Percentiles rank a stretch among this genome's conserved stretches.
Conservation (phyloP, 1,284 basidiomycete species). For the Rhodotorula sp. region DNA sequence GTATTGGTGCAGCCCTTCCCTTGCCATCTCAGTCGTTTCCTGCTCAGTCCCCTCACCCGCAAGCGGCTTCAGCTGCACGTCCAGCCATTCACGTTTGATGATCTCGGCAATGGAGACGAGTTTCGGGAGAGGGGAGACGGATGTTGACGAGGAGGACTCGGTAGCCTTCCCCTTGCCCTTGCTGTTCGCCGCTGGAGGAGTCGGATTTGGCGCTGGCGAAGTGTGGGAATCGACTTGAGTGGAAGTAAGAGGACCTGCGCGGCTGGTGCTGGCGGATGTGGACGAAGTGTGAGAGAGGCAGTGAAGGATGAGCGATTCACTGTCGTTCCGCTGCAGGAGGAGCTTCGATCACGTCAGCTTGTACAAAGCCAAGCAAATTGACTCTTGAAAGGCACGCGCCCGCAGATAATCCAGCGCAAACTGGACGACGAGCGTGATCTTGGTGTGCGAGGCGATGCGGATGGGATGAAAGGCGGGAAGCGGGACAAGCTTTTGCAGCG, state of each 20-base stretch:
- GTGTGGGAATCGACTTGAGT: background rate
- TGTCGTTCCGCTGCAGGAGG: background rate
- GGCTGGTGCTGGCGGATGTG: background rate
- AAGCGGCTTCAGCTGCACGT: background rate
- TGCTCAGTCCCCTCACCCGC: background rate
- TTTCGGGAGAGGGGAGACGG: constrained; percentile 17
- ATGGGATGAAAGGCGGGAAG: background rate
- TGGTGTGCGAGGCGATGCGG: constrained; percentile 6
- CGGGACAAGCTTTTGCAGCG: background rate
- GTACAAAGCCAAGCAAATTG: background rate
- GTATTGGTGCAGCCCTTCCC: constrained; percentile 23
- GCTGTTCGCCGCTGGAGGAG: background rate
- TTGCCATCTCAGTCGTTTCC: background rate
- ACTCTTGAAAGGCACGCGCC: background rate
- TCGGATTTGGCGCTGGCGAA: background rate
- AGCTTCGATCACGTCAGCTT: background rate
- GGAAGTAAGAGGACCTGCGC: background rate
- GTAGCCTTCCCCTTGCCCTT: background rate
- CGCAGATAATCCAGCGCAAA: background rate
- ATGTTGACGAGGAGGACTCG: background rate
- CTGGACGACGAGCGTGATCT: background rate
- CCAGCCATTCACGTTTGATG: constrained; percentile 21
- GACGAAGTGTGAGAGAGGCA: constrained; percentile 2
- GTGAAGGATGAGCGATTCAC: constrained; percentile 13
- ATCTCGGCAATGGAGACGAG: constrained; percentile 32